Evolutionary conservation across 2,329 filamentous ascomycete genomes (phyloP).

Genomic region (Phialocephala sp.): DNA sequence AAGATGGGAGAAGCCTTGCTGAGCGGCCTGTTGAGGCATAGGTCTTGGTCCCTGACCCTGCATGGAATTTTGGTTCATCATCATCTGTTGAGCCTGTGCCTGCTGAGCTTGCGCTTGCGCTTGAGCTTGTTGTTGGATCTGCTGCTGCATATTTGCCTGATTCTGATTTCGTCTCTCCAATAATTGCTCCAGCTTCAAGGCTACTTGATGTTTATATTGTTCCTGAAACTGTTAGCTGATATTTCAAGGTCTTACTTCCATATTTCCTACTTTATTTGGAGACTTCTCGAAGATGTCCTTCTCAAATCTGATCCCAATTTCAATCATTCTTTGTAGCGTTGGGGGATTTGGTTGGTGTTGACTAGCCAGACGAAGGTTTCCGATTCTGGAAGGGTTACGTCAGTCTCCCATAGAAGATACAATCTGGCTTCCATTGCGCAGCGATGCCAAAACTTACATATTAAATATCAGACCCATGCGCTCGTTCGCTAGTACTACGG

Average conservation of each 20-base stretch:
- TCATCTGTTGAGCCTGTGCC: slow-evolving; percentile 54
- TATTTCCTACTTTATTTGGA: slow-evolving; percentile 37
- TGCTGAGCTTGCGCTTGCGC: slow-evolving; percentile 50
- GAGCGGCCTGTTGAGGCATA: slow-evolving; percentile 52
- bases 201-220: slow-evolving; percentile 37
- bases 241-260: not conserved
- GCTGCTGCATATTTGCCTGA: slow-evolving; percentile 48
- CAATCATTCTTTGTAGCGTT: slow-evolving; percentile 37
- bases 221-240: slow-evolving; percentile 33
- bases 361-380: slow-evolving; percentile 38
- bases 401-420: slow-evolving; percentile 5
- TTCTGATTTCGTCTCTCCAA: slow-evolving; percentile 38
- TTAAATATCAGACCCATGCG: slow-evolving; percentile 41
- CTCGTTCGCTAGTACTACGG: slow-evolving; percentile 35
- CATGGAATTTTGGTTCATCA: slow-evolving; percentile 57
- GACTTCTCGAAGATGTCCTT: slow-evolving; percentile 40
- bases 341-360: slow-evolving; percentile 33
- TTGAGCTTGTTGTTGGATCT: slow-evolving; percentile 48
- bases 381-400: slow-evolving; percentile 34
- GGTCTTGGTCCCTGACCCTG: slow-evolving; percentile 58
- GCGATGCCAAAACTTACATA: slow-evolving; percentile 36
- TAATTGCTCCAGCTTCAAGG: slow-evolving; percentile 39
- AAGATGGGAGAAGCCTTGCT: slow-evolving; percentile 62
- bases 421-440: not conserved
- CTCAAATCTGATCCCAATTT: slow-evolving; percentile 41